Evolutionary conservation across 2,329 filamentous ascomycete genomes (phyloP), one percentile per base, ranked within the genome.

Genomic region (Cryphonectria radicalis): DNA sequence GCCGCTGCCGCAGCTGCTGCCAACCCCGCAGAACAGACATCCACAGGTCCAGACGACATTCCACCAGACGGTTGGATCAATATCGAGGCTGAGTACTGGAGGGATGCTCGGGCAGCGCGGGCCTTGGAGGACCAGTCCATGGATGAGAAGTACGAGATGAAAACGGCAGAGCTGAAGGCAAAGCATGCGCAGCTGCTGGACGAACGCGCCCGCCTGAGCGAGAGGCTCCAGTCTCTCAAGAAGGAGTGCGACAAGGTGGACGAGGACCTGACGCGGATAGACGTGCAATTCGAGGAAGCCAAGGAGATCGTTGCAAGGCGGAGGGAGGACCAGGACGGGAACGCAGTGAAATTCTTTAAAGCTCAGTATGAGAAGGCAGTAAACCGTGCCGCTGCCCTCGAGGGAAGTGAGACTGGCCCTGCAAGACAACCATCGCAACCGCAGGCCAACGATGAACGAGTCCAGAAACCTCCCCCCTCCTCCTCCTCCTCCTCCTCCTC

Each of bases 161-260:
- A 80, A 66, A 77, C 77, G 17, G 73, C 77, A 0, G 74, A 76
- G 19, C 74, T 80, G 14, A 77, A 79, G 65, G 75, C 73, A 77
- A 80, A 77, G 75, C 80, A 70, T 1, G 78, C 80, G 25, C 73
- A 81, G 35, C 77, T 84, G 1, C 73, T 81, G n/a, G 78, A 81
- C 60, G 77, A 80, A 8, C 79, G 83, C 40, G 80, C 78, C 19
- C 77, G 78, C 8, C 72, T 82, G 6, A 78, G 81, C 13, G 81
- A 80, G n/a, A 76, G 78, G 7, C 76, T 85, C n/a, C 73, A 80
- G 46, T 77, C 78, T 2, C 78, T 82, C 17, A 73, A 73, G 40
- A 65, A 71, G 2, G 57, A 70, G 17, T 71, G 60, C n/a, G 73
- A 74, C 1, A 73, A 71, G 71, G 63, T 76, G 6, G 68, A 74